Conservation (phyloP, 139 green algal genomes). For the Astrephomene gubernaculifera region DNA sequence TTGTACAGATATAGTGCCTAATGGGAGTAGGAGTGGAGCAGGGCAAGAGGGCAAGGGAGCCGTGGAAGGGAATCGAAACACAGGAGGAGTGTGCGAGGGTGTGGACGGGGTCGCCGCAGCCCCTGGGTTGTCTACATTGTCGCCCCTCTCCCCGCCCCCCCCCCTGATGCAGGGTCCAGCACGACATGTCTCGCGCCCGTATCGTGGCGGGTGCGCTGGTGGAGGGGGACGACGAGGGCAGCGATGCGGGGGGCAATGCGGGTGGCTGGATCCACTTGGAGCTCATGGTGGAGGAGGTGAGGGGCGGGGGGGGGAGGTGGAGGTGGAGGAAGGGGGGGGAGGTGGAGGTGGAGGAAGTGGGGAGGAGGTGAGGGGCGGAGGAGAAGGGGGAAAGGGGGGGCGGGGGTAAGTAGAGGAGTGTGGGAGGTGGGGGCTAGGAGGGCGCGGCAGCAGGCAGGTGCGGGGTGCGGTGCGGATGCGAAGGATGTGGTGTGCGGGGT, state of each 20-base stretch:
- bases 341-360: background rate
- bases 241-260: slow-evolving; percentile 47
- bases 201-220: slow-evolving; percentile 82
- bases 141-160: no score
- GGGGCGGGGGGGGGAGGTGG: background rate
- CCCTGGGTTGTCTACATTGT: no score
- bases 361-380: background rate
- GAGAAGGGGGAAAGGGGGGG: no score
- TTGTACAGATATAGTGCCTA: no score
- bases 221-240: slow-evolving; percentile 69
- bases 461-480: no score
- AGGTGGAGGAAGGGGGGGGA: background rate
- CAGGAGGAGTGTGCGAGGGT: no score
- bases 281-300: slow-evolving; percentile 91
- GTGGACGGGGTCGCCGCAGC: no score
- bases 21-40: no score
- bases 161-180: slow-evolving; percentile 65
- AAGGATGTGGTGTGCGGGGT: no score
- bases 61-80: no score
- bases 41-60: no score
- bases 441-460: no score
- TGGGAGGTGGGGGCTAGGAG: background rate
- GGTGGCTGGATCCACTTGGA: slow-evolving; percentile 78
- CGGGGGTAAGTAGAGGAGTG: background rate
- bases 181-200: slow-evolving; percentile 64